These are phyloP conservation scores for Spathaspora girioi DNA, from an alignment of 805 yeast species.

Conservation along the genomic window DNA sequence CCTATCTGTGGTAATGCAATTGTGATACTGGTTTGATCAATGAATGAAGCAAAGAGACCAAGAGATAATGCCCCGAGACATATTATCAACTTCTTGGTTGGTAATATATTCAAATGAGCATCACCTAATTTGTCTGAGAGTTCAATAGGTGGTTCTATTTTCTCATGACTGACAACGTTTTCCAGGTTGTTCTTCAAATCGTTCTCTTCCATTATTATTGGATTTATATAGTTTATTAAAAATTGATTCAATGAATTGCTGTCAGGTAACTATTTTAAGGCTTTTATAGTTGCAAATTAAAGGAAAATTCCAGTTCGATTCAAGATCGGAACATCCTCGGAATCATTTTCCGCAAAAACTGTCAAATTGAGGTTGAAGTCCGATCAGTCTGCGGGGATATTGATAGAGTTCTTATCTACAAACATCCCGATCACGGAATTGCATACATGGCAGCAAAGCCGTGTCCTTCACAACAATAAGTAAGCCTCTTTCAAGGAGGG, in stretches of 20 bases:
- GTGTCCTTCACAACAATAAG: too few relatives aligned
- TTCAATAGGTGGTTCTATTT: not conserved
- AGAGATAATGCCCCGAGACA: conserved; percentile 35
- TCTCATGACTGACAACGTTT: not conserved
- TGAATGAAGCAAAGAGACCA: conserved; percentile 40
- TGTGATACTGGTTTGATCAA: conserved; percentile 48
- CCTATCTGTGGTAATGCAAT: conserved; percentile 48
- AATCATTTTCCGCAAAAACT: too few relatives aligned
- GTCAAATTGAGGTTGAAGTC: too few relatives aligned
- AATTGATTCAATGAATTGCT: not conserved
- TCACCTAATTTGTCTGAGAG: conserved; percentile 30
- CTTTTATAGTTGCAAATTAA: not conserved
- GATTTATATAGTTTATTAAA: not conserved
- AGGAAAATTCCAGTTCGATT: not conserved
- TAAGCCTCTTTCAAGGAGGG: too few relatives aligned
- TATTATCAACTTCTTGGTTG: conserved; percentile 31
- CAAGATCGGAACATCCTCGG: not conserved
- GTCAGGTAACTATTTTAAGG: not conserved
- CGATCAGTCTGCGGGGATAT: not conserved
- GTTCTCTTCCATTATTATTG: not conserved
- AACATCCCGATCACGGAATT: not conserved
- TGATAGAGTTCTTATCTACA: not conserved
- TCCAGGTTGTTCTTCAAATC: not conserved
- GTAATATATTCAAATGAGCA: conserved; percentile 40
- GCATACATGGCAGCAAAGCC: not conserved